These are phyloP conservation scores for Ascoidea rubescens DNA, from an alignment of 805 yeast species.

Conservation along the genomic window DNA sequence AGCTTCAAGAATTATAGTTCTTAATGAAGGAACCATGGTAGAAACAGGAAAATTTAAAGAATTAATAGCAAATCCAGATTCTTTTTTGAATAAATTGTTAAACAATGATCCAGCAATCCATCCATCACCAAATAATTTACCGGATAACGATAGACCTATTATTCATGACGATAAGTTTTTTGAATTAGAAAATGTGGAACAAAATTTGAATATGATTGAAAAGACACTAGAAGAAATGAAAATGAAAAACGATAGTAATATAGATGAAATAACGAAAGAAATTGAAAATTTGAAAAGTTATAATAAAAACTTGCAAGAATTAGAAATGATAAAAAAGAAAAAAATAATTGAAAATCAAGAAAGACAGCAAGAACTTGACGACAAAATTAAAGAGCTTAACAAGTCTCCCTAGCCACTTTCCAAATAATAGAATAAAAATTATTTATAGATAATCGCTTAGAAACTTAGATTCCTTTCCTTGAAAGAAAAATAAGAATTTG, in stretches of 20 bases:
- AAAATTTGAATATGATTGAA: not conserved
- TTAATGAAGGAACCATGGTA: slow-evolving; percentile 59
- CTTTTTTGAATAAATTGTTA: slow-evolving; percentile 22
- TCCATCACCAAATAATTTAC: not conserved
- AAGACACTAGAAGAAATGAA: not conserved
- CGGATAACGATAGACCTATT: not conserved
- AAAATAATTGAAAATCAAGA: too few species aligned
- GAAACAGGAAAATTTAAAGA: slow-evolving; percentile 52
- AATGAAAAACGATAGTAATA: not conserved
- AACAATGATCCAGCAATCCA: slow-evolving; percentile 11
- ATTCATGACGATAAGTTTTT: not conserved
- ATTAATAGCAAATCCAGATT: slow-evolving; percentile 26
- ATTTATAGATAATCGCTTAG: too few species aligned
- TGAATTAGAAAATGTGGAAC: not conserved
- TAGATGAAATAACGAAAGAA: not conserved
- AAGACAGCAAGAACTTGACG: too few species aligned
- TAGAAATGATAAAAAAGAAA: not conserved
- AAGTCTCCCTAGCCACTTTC: too few species aligned
- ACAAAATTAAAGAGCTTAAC: too few species aligned
- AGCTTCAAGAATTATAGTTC: slow-evolving; percentile 68
- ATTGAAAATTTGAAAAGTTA: not conserved
- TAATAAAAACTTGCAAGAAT: not conserved
- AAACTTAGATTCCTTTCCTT: too few species aligned
- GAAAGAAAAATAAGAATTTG: too few species aligned
- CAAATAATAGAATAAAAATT: too few species aligned